These are phyloP conservation scores for Botrytis pseudocinerea DNA, from an alignment of 2,329 filamentous ascomycete species.

Conservation along the genomic window DNA sequence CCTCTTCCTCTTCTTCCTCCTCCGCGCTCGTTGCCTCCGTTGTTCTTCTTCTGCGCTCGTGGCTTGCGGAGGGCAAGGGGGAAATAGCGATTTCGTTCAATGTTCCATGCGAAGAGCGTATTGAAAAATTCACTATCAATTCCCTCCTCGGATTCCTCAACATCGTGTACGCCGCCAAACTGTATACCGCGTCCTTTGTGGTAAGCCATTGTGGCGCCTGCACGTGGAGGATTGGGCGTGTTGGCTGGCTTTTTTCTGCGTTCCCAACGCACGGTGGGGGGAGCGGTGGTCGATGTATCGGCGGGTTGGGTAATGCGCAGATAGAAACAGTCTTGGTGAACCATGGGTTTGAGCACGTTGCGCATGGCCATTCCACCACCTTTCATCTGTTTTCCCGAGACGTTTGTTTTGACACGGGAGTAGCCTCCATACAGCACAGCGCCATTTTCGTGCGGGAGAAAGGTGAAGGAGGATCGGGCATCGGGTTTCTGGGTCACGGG, in stretches of 20 bases:
- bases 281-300: conserved; percentile 64
- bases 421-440: conserved; percentile 93
- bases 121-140: conserved; percentile 99
- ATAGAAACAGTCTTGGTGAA: conserved; percentile 96
- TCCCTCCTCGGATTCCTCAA: conserved; percentile 87
- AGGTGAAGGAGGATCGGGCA: conserved; percentile 84
- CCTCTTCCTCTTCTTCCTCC: conserved; percentile 68
- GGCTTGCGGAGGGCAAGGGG: conserved; percentile 75
- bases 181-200: conserved; percentile 91
- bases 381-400: conserved; percentile 63
- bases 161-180: conserved; percentile 93
- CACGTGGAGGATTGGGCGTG: conserved; percentile 76
- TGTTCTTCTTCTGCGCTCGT: conserved; percentile 65
- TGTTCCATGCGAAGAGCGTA: conserved; percentile 86
- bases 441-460: conserved; percentile 86
- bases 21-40: conserved; percentile 53
- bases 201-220: conserved; percentile 89
- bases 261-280: conserved; percentile 84
- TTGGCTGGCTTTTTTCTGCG: conserved; percentile 90
- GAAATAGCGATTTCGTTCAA: conserved; percentile 94
- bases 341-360: conserved; percentile 78
- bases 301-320: conserved; percentile 75
- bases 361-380: conserved; percentile 59
- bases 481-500: conserved; percentile 85
- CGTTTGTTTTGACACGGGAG: conserved; percentile 78